Evolutionary conservation across 306 rosid species (phyloP), one percentile per base, ranked within the genome.

Genomic region (Acacia acuminata): DNA sequence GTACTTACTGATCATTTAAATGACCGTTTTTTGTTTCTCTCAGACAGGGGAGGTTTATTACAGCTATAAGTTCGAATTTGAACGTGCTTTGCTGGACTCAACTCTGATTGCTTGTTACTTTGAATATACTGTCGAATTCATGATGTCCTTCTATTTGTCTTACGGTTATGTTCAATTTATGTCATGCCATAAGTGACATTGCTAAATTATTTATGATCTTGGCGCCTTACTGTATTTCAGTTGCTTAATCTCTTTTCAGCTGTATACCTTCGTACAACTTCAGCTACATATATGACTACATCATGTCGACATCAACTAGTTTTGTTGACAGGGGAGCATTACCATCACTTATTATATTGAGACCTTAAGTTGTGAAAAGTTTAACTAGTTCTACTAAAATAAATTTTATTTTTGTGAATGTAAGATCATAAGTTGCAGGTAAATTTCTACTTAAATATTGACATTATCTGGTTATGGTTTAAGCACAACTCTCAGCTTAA

Each of bases 261-360:
- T 96, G 99, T 90, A 86, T 96, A 83, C 98, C 99, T 75, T 87
- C 94, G 47, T 91, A 94, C 94, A 94, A 89, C 93, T 96, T 96
- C 98, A 94, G 92, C 91, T 94, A 91, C 79, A 89, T 86, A 51
- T 94, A 96, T 84, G 97, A 94, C 83, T 96, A 94, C 84, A 86
- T 96, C 88, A 89, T 89, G 94, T 94, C 98, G 44, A 85, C 97
- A 22, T 40, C 94, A 69, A 91, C 87, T 85, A 96, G 99, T 86
- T 96, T 96, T 76, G 98, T 96, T 4, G 99, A 96, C 93, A 96
- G 98, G 99, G 94, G 85, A 88, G 86, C 22, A 34, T 73, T 20
- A 64, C 38, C 45, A 7, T 22, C 44, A 38, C 51, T 12, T 64
- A n/a, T 15, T 36, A 3, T 61, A 32, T 64, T 48, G 24, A 22